Evolutionary conservation across 2,329 filamentous ascomycete species (phyloP).

Genomic region (Waltergamsia citrina): DNA sequence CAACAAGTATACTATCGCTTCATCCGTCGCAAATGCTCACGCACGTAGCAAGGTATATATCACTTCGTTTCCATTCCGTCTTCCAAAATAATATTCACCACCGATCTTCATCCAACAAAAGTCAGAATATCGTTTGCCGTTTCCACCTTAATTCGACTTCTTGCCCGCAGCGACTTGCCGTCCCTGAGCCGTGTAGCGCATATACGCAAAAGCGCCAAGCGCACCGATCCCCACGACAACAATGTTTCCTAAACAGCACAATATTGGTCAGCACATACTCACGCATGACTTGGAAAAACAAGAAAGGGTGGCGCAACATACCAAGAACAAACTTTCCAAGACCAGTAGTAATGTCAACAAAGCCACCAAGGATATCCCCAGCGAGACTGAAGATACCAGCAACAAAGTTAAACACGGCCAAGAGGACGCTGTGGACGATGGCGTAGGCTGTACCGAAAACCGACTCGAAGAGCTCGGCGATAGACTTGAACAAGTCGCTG

Average conservation of each 20-base stretch:
- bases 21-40: not conserved
- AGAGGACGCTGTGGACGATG: slow-evolving; percentile 21
- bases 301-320: slow-evolving; percentile 12
- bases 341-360: slow-evolving; percentile 25
- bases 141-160: slow-evolving; percentile 17
- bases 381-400: slow-evolving; percentile 23
- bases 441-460: slow-evolving; percentile 22
- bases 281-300: not conserved
- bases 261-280: not conserved
- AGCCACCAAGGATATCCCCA: slow-evolving; percentile 22
- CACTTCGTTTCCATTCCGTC: not conserved
- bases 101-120: not conserved
- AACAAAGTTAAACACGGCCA: slow-evolving; percentile 23
- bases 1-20: not conserved
- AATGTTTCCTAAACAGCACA: slow-evolving; percentile 20
- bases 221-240: slow-evolving; percentile 21
- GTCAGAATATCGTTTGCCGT: not conserved
- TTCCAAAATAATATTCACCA: not conserved
- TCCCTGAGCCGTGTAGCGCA: slow-evolving; percentile 21
- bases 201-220: slow-evolving; percentile 20
- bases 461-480: slow-evolving; percentile 30
- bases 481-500: slow-evolving; percentile 28
- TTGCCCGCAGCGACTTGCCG: slow-evolving; percentile 14
- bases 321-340: slow-evolving; percentile 27
- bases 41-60: not conserved